phyloP scores from a whole-genome alignment of 768 basidiomycete genomes.

The Glaciozyma antarctica region DNA sequence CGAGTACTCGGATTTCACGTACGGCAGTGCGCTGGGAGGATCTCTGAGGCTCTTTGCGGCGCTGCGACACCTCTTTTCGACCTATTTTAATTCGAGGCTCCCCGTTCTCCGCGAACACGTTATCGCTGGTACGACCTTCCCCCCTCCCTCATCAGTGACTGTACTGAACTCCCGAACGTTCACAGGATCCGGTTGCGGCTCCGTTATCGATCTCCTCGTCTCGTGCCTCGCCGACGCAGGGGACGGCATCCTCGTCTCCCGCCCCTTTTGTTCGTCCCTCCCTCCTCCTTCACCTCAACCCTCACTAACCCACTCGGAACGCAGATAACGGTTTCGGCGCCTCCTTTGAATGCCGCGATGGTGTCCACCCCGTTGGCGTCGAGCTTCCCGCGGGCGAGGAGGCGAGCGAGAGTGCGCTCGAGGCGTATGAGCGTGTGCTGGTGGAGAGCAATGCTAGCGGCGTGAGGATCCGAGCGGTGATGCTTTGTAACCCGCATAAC shows the following conservation, averaged over 20 bases:
- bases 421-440: constrained; percentile 19
- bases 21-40: constrained; percentile 29
- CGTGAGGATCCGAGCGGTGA: constrained; percentile 18
- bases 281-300: not conserved
- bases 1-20: constrained; percentile 21
- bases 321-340: constrained; percentile 25
- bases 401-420: constrained; percentile 13
- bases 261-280: not conserved
- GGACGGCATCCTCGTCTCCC: constrained; percentile 29
- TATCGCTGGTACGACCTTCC: constrained; percentile 11
- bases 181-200: constrained; percentile 12
- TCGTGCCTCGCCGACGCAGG: constrained; percentile 26
- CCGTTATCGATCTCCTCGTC: constrained; percentile 21
- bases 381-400: constrained; percentile 17
- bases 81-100: constrained; percentile 24
- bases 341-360: constrained; percentile 18
- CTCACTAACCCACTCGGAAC: not conserved
- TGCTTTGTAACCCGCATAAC: constrained; percentile 35
- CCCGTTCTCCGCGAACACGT: constrained; percentile 30
- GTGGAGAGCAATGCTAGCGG: constrained; percentile 3
- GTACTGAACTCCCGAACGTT: not conserved
- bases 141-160: not conserved
- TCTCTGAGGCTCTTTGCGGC: constrained; percentile 27
- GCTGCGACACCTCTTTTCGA: constrained; percentile 18
- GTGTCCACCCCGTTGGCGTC: constrained; percentile 27